Evolutionary conservation across 1,139 yeast genomes (phyloP), one percentile per base, ranked within the genome.

Genomic region (Spathaspora sp.): DNA sequence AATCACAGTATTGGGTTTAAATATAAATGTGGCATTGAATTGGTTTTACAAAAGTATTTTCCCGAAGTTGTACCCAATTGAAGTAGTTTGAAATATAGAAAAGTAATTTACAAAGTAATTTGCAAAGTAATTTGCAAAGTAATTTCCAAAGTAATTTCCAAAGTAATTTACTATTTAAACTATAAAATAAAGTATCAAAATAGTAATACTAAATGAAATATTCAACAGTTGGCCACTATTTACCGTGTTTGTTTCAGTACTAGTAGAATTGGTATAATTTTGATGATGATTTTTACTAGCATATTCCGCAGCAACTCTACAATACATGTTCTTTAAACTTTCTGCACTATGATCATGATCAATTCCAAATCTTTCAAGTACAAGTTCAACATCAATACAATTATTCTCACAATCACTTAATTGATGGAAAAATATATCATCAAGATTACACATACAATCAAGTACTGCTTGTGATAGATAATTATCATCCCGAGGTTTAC

Each of bases 21-120:
- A 42, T 72, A 69, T 47, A 64, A 61, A 40, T 46, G 47, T 16
- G 70, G 72, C 1, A 51, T 67, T 34, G 54, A 56, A 41, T 41
- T 49, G 38, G 51, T 55, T 41, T 47, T 63, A 29, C 38, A 42
- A 16, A 43, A 46, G 24, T 39, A 44, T 46, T 42, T 41, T 23
- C n/a, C n/a, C n/a, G n/a, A n/a, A n/a, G n/a, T n/a, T n/a, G n/a
- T n/a, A n/a, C n/a, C n/a, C n/a, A n/a, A n/a, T n/a, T n/a, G n/a
- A n/a, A n/a, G n/a, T n/a, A n/a, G n/a, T n/a, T n/a, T n/a, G n/a
- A n/a, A n/a, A n/a, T n/a, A n/a, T n/a, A n/a, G n/a, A n/a, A n/a
- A n/a, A n/a, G n/a, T n/a, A n/a, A n/a, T n/a, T n/a, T n/a, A n/a
- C n/a, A n/a, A n/a, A n/a, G n/a, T n/a, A n/a, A n/a, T n/a, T n/a